Evolutionary conservation across 495 filamentous ascomycete genomes (phyloP).

Genomic region (Penicillium alfredii): DNA sequence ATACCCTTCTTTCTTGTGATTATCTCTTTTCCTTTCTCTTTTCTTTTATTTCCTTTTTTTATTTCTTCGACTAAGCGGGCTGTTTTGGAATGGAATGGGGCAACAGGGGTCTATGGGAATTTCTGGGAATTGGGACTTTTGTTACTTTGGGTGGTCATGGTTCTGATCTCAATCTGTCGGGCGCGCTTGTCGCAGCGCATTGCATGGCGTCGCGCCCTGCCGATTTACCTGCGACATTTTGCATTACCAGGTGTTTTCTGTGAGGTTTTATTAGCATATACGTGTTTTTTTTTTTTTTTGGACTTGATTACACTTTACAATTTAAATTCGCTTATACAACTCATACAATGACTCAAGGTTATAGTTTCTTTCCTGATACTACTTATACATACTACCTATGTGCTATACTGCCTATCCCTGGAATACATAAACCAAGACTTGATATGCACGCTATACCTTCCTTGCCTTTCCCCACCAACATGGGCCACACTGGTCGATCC

Average conservation of each 20-base stretch:
- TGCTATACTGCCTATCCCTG: too few species aligned
- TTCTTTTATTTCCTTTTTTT: constrained; percentile 10
- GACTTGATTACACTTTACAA: constrained; percentile 3
- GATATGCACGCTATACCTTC: too few species aligned
- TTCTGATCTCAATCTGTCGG: constrained; percentile 2
- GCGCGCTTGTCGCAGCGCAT: constrained; percentile 2
- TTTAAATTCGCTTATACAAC: constrained; percentile 1
- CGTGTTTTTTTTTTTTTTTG: background rate
- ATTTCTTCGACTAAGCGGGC: constrained; percentile 16
- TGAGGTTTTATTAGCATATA: background rate
- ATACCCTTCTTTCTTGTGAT: constrained; percentile 23
- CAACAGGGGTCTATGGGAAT: constrained; percentile 9
- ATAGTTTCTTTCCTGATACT: too few species aligned
- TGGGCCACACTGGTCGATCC: constrained; percentile 3
- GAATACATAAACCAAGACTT: too few species aligned
- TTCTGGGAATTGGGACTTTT: constrained; percentile 1
- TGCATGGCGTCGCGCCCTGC: constrained; percentile 4
- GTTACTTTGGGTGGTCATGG: background rate
- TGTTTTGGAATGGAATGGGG: constrained; percentile 9
- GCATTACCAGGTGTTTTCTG: constrained; percentile 9
- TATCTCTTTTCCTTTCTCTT: background rate
- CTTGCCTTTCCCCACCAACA: constrained; percentile 1
- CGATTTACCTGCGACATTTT: constrained; percentile 4
- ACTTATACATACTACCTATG: too few species aligned
- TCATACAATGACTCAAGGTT: too few species aligned